Conservation (phyloP, 208 protist species). For the Leptomonas seymouri region DNA sequence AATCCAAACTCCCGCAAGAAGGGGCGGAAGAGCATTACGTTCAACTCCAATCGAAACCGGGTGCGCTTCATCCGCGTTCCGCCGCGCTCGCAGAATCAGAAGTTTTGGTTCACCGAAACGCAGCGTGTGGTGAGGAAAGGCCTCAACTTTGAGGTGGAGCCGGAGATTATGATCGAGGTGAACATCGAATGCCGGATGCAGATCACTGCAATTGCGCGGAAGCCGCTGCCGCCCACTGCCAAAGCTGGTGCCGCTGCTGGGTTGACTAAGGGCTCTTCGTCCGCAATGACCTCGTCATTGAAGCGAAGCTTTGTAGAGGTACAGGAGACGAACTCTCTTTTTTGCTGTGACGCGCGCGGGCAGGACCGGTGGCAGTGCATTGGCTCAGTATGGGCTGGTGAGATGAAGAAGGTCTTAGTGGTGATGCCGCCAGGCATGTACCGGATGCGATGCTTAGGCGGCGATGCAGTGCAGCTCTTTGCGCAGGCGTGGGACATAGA, state of each 20-base stretch:
- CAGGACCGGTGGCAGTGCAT: constrained; percentile 38
- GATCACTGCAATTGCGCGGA: constrained; percentile 53
- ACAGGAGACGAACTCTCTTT: constrained; percentile 35
- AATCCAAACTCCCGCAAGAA: constrained; percentile 16
- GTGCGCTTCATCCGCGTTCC: constrained; percentile 77
- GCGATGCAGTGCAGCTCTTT: constrained; percentile 63
- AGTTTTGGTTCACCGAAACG: constrained; percentile 85
- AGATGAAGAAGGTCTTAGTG: constrained; percentile 49
- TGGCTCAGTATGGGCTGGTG: constrained; percentile 31
- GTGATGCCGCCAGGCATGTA: constrained; percentile 73
- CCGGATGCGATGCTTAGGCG: constrained; percentile 57
- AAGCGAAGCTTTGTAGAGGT: constrained; percentile 40
- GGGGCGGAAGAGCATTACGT: constrained; percentile 54
- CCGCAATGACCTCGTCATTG: constrained; percentile 15
- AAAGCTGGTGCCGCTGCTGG: background rate
- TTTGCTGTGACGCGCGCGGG: constrained; percentile 3
- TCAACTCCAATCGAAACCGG: constrained; percentile 64
- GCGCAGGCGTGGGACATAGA: constrained; percentile 85
- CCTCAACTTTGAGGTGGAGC: constrained; percentile 75
- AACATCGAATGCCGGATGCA: constrained; percentile 78
- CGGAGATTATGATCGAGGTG: constrained; percentile 58
- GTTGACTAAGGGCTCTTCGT: constrained; percentile 8
- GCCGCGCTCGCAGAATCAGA: constrained; percentile 67
- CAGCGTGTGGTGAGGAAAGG: constrained; percentile 77
- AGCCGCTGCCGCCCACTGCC: constrained; percentile 16